These are phyloP conservation scores for Xylaria sp. DNA, from an alignment of 2,329 filamentous ascomycete genomes.

Conservation along the genomic window DNA sequence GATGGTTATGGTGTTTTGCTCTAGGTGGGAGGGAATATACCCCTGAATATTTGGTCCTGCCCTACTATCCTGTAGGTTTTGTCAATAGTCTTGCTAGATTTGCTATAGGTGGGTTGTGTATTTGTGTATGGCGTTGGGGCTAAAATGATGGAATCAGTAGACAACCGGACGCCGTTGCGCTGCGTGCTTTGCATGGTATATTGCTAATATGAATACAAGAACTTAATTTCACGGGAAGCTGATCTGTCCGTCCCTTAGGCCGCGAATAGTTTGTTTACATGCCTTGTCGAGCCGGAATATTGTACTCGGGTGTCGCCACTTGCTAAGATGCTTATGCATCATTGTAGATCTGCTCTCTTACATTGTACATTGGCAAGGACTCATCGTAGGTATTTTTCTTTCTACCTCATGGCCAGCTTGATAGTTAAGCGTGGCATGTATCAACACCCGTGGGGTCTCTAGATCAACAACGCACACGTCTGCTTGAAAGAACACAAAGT, in stretches of 20 bases:
- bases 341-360: background rate
- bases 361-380: background rate
- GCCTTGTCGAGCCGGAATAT: background rate
- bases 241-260: background rate
- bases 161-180: background rate
- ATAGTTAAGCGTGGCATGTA: background rate
- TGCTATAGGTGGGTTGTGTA: slow-evolving; percentile 1
- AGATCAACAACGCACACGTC: background rate
- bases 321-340: background rate
- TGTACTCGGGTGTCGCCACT: background rate
- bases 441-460: background rate
- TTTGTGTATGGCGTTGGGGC: slow-evolving; percentile 31
- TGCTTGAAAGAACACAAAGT: background rate
- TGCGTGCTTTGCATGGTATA: background rate
- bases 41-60: background rate
- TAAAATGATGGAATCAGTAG: background rate
- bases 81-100: slow-evolving; percentile 20
- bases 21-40: background rate
- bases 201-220: slow-evolving; percentile 22
- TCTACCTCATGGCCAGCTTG: background rate
- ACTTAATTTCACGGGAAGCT: background rate
- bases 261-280: background rate
- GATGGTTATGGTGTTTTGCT: background rate
- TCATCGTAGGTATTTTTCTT: background rate
- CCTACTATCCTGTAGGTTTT: background rate